Base-by-base conservation (phyloP, 768 basidiomycete species). In the Leucocoprinus birnbaumii region DNA sequence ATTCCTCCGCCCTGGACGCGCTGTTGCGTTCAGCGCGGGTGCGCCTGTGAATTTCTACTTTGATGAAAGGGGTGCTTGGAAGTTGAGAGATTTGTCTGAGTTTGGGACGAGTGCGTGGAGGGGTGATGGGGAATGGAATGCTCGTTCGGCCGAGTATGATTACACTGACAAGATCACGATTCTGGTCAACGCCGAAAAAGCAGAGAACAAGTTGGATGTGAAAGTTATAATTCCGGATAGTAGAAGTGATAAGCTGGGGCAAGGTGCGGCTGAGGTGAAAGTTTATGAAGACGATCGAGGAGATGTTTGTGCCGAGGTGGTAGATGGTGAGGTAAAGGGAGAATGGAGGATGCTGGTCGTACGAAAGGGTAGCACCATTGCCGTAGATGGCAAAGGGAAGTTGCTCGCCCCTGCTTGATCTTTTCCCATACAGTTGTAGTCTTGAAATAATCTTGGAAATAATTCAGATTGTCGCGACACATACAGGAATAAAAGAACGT, bases 1-100 rank as follows among this genome's bases (percentile, higher is more conserved):
- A 14, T 52, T 70, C 8, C 51, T 71, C 6, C 60, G 69, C 21
- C 69, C 67, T 22, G 68, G 66, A 8, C 45, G 61, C 19, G 70
- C 64, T 1, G 55, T 71, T 19, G 66, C 63, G 3, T 49, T 63
- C 13, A 53, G 52, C 26, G 44, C n/a, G 0, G 52, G 52, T 53
- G 35, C 52, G 1, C 52, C 35, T 1, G 21, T 38, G 16, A 34
- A 53, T 19, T 47, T 46, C 19, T 53, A 46, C 13, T 53, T 53
- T 16, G 43, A 45, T 14, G 43, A 46, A 37, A 37, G 16, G 6
- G 44, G 52, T 18, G 31, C 34, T 16, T 53, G 52, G 52, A 46
- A 38, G 21, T 38, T 53, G 44, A 47, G 21, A 31, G 52, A 25
- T 22, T 16, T 46, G 0, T 8, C 24, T 3, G 51, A 53, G 25